A percentile compares a stretch with the other conserved stretches of the same genome.
Conservation (phyloP, 768 basidiomycete species). For the Lyophyllum shimeji region DNA sequence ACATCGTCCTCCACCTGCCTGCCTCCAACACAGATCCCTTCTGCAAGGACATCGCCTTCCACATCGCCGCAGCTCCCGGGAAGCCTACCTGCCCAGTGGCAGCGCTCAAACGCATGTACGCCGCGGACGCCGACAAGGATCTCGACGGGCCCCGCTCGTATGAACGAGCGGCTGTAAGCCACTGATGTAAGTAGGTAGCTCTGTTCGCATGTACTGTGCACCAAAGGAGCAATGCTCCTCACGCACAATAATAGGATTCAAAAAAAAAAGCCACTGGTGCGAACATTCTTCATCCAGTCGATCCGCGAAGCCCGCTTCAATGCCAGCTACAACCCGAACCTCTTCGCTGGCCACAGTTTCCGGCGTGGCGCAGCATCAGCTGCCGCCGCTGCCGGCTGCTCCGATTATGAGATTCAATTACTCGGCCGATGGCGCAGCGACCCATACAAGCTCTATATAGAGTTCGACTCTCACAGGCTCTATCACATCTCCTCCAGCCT, state of each 20-base stretch:
- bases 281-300: conserved; percentile 12
- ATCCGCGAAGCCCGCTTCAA: conserved; percentile 3
- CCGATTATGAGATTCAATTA: conserved; percentile 35
- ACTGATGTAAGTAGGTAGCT: too few species aligned
- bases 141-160: conserved; percentile 18
- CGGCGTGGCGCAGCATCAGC: conserved; percentile 26
- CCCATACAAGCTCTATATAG: conserved; percentile 38
- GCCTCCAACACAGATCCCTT: not conserved
- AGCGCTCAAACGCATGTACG: not conserved
- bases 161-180: too few species aligned
- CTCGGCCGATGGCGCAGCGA: conserved; percentile 37
- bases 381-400: conserved; percentile 27
- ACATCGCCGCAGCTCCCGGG: not conserved
- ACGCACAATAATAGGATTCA: too few species aligned
- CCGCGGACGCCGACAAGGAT: not conserved
- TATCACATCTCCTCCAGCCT: conserved; percentile 32
- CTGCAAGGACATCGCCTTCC: not conserved
- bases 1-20: not conserved
- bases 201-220: too few species aligned
- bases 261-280: conserved; percentile 12
- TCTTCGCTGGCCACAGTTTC: conserved; percentile 20
- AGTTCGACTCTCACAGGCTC: conserved; percentile 20
- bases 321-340: conserved; percentile 13
- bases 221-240: too few species aligned
- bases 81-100: not conserved